Base-by-base conservation (phyloP, 345 rosid genomes). In the Brassica nigra region DNA sequence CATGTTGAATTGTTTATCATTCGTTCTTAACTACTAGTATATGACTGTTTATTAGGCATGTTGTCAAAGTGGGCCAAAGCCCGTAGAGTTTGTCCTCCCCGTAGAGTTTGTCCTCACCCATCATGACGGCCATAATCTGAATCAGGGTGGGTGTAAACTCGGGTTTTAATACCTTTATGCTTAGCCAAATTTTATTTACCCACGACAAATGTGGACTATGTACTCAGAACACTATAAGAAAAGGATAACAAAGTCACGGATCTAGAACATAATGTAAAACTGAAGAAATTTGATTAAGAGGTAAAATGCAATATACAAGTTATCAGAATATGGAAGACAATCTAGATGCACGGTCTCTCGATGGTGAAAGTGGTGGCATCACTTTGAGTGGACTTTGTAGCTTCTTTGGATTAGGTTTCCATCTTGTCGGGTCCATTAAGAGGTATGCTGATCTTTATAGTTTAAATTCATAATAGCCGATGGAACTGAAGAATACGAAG, bases 61-160 rank as follows among this genome's bases (percentile, higher is more conserved):
- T 39, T 72, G 67, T 61, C 33, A 62, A 73, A 73, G 47, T 44
- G 77, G 61, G 31, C 44, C 69, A 37, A 61, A 61, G 33, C 3
- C 65, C 33, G 18, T 62, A 29, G 36, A 62, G 37, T 61, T 61
- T 27, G 65, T 61, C 34, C 34, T 29, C 16, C 3, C 65, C 33
- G 18, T 62, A 29, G 36, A 62, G 37, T 61, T 61, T 27, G 65
- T 61, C 34, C 34, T 29, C 16, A 61, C 36, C 34, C n/a, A 61
- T 28, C 34, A 27, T 61, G 16, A 11, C 34, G 34, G 8, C 34
- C 65, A 29, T 30, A 28, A 28, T 28, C 11, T 61, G 5, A 5
- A 61, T 61, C 16, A 27, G 16, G 29, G 65, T 61, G 62, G 29
- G 29, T 55, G 28, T 54, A 9, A 9, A 54, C 4, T 54, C 8